Percentiles rank a stretch among this genome's conserved stretches.
Evolutionary conservation across 2,329 filamentous ascomycete species (phyloP).

Genomic region (Graphiopsis chlorocephala): DNA sequence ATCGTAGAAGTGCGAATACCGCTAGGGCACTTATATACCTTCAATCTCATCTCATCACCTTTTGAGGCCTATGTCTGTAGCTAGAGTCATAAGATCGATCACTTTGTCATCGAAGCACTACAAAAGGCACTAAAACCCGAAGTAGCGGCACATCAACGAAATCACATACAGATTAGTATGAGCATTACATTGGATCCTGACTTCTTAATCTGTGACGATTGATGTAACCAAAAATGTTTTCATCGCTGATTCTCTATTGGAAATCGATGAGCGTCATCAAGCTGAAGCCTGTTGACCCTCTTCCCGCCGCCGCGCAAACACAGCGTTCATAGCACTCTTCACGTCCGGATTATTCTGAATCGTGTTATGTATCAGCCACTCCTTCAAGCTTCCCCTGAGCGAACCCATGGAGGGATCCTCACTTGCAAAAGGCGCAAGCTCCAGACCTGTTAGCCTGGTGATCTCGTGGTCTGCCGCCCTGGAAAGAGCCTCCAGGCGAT

Average conservation of each 20-base stretch:
- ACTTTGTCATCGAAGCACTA: neutral
- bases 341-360: constrained; percentile 79
- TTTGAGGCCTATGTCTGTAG: neutral
- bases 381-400: constrained; percentile 70
- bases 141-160: no score
- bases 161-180: neutral
- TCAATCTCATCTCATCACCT: neutral
- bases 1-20: neutral
- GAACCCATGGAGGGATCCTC: constrained; percentile 63
- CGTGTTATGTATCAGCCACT: constrained; percentile 85
- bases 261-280: neutral
- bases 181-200: neutral
- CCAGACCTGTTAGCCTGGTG: constrained; percentile 67
- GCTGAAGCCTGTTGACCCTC: neutral
- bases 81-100: neutral
- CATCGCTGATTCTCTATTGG: neutral
- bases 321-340: constrained; percentile 69
- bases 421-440: constrained; percentile 77
- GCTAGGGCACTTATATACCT: neutral
- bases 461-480: constrained; percentile 67
- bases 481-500: constrained; percentile 62
- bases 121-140: neutral
- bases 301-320: constrained; percentile 57
- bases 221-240: neutral
- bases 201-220: neutral